Percentiles rank a stretch among this genome's conserved stretches.
These are phyloP conservation scores for Dendrobium catenatum DNA, from an alignment of 106 monocot genomes.

Conservation along the genomic window DNA sequence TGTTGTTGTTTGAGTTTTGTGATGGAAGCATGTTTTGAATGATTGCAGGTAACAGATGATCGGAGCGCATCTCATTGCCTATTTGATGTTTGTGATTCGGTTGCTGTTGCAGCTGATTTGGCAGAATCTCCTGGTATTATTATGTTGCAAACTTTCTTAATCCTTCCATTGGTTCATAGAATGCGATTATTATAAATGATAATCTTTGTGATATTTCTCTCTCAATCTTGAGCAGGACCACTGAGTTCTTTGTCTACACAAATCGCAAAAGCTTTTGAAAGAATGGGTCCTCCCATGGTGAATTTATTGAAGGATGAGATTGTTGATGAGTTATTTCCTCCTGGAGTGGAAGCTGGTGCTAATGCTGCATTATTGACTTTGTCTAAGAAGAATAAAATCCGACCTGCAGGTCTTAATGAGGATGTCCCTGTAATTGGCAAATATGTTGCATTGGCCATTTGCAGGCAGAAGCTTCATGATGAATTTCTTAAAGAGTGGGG, in stretches of 20 bases:
- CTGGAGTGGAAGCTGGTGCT: conserved; percentile 38
- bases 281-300: conserved; percentile 18
- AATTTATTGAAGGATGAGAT: conserved; percentile 11
- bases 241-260: conserved; percentile 1
- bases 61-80: neutral
- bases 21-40: conserved; percentile 1
- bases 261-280: conserved; percentile 43
- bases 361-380: conserved; percentile 1
- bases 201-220: neutral
- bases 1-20: neutral
- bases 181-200: neutral
- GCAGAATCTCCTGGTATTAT: conserved; percentile 15
- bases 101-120: conserved; percentile 13
- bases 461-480: conserved; percentile 65
- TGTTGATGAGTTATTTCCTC: conserved; percentile 48
- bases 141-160: neutral
- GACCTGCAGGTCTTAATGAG: conserved; percentile 23
- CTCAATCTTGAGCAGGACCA: conserved; percentile 9
- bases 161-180: neutral
- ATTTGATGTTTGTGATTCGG: conserved; percentile 12
- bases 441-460: conserved; percentile 62
- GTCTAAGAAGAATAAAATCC: conserved; percentile 37
- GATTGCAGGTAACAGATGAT: conserved; percentile 39
- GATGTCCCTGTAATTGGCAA: conserved; percentile 23
- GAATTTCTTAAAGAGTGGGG: conserved; percentile 52